phyloP scores from a whole-genome alignment of 139 green algal genomes.

The Auxenochlorella pyrenoidosa region DNA sequence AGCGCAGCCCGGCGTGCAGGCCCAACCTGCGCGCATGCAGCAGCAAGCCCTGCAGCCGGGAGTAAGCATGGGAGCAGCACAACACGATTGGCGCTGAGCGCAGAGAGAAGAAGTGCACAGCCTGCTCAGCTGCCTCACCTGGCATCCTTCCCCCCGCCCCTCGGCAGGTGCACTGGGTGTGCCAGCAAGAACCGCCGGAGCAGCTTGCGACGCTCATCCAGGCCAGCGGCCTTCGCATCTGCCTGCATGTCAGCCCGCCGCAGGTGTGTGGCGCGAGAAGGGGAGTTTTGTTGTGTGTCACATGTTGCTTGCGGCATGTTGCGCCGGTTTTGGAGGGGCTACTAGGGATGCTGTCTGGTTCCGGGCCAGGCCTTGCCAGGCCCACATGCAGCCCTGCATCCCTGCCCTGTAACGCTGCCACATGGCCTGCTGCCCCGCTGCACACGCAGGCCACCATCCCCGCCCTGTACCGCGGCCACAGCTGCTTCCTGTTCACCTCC shows the following conservation, averaged over 20 bases:
- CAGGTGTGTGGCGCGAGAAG: slow-evolving; percentile 36
- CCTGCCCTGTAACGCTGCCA: no score
- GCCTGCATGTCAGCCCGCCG: slow-evolving; percentile 48
- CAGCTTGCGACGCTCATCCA: slow-evolving; percentile 44
- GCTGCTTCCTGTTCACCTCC: slow-evolving; percentile 71
- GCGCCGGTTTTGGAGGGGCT: no score
- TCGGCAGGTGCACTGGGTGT: slow-evolving; percentile 73
- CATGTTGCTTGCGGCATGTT: no score
- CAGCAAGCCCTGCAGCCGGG: no score
- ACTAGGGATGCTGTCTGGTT: no score
- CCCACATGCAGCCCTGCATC: no score
- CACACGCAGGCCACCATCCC: slow-evolving; percentile 61
- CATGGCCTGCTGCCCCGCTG: not conserved
- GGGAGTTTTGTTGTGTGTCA: no score
- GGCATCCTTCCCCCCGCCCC: not conserved
- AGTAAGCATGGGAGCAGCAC: no score
- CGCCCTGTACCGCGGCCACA: slow-evolving; percentile 68
- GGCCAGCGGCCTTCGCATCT: slow-evolving; percentile 48
- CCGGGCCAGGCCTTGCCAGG: no score
- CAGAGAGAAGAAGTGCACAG: no score
- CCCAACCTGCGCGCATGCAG: no score
- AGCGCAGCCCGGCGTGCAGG: not conserved
- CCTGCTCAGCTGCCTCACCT: not conserved
- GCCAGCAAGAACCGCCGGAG: slow-evolving; percentile 47
- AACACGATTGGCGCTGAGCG: no score